Base-by-base conservation (phyloP, 441 rosid species). In the Viola pubescens region DNA sequence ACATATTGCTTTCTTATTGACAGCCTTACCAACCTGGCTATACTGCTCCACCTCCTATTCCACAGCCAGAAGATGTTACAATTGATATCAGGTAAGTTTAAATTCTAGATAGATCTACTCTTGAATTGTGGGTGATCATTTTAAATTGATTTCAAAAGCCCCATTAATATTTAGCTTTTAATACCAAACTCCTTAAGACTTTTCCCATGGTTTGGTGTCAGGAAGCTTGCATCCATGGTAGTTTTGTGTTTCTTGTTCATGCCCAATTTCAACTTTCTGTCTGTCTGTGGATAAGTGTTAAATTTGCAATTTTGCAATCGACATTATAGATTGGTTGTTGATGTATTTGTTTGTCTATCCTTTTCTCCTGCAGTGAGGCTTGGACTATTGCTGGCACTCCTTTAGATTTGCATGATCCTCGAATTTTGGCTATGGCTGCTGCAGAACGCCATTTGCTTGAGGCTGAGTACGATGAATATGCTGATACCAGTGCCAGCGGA, bases 361-460 rank as follows among this genome's bases (percentile, higher is more conserved):
- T 50, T 78, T 47, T 48, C 38, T 42, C 48, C 48, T 34, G 57
- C 69, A 89, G 97, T 59, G 97, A 85, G 68, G 89, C 90, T 60
- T 87, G 97, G 98, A 84, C 89, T 55, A 79, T 89, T 69, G 84
- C 92, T 43, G 96, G 97, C 56, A 68, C 88, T 70, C 81, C 90
- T 66, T 60, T 92, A 70, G 91, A 89, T 70, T 58, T 89, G 77
- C 84, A 71, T 45, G 95, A 92, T 80, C 97, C 92, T 71, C 94
- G 85, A 47, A 80, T 89, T 70, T 77, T 87, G 71, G 92, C 96
- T 14, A 82, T 92, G 69, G 97, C 97, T 38, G 97, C 87, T 72
- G 95, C 96, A 52, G 98, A 92, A 37, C 91, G 85, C 60, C 96
- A 80, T 60, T 76, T 79, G 71, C 51, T 89, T 69, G 97, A 89